Percentiles rank a stretch among this genome's conserved stretches.
These are phyloP conservation scores for Cryphonectria naterciae DNA, from an alignment of 2,329 filamentous ascomycete genomes.

Conservation along the genomic window DNA sequence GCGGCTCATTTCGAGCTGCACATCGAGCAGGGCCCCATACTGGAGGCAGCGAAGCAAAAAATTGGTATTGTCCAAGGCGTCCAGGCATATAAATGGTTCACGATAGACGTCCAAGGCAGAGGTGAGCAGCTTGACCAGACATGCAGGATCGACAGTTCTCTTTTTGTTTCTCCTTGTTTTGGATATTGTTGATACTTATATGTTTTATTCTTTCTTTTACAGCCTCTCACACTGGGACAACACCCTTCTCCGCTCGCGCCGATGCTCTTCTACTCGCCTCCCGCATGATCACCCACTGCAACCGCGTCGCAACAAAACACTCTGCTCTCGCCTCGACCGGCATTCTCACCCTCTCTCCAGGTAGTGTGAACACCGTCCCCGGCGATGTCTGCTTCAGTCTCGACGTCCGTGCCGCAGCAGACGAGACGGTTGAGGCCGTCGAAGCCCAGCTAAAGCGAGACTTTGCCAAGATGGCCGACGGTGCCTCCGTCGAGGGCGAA, in stretches of 20 bases:
- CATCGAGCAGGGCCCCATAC: constrained; percentile 80
- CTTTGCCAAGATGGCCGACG: constrained; percentile 63
- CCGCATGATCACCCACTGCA: constrained; percentile 68
- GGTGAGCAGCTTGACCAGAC: constrained; percentile 32
- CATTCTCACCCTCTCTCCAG: constrained; percentile 66
- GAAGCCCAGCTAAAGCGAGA: constrained; percentile 59
- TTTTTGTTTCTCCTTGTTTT: background rate
- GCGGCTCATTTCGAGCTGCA: constrained; percentile 83
- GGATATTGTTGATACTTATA: background rate
- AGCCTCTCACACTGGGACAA: constrained; percentile 77
- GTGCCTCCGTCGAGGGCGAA: constrained; percentile 53
- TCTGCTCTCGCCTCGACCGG: constrained; percentile 70
- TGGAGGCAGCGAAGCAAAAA: constrained; percentile 66
- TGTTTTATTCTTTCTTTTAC: background rate
- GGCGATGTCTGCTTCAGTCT: constrained; percentile 69
- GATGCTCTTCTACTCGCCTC: constrained; percentile 71
- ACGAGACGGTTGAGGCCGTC: constrained; percentile 60
- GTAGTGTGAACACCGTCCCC: constrained; percentile 75
- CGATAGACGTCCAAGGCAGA: constrained; percentile 65
- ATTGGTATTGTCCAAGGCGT: constrained; percentile 74
- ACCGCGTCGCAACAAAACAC: constrained; percentile 63
- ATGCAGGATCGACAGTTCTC: background rate
- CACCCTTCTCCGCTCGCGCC: constrained; percentile 57
- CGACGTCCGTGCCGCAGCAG: constrained; percentile 65
- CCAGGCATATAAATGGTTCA: constrained; percentile 77